Base-by-base conservation (phyloP, 148 eudicot genomes). In the Nyssa sinensis region DNA sequence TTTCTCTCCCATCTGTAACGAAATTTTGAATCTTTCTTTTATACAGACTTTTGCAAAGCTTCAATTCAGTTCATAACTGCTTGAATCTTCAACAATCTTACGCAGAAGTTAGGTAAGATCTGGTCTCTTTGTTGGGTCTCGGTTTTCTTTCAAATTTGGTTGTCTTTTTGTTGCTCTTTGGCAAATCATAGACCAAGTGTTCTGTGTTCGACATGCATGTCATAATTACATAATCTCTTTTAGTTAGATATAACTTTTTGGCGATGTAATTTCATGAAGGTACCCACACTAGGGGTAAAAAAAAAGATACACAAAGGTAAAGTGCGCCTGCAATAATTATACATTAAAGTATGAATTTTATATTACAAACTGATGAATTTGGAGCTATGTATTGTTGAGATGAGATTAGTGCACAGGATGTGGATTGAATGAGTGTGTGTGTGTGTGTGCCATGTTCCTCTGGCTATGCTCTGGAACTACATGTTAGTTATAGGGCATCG, bases 1-100 rank as follows among this genome's bases (percentile, higher is more conserved):
- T 66, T 7, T 37, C 31, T 62, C 58, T 39, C 35, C 17, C 66
- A n/a, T n/a, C n/a, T n/a, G n/a, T n/a, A n/a, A n/a, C n/a, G n/a
- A 3, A 34, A 3, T 24, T 67, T 72, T 61, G 67, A 41, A 73
- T 73, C 67, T 62, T 62, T 41, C 66, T 17, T 44, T 55, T 24
- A 55, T 17, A 55, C 59, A n/a, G n/a, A n/a, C 7, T 41, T 62
- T 62, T 62, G 29, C 75, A 61, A 5, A 29, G 68, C 28, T 62
- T 62, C 60, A 73, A 30, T 21, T 62, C 34, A 1, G 66, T n/a
- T 61, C 17, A 49, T 17, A 41, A 19, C 53, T 25, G 66, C n/a
- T 60, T 44, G 19, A 37, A 16, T 71, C 24, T 16, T 55, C 49
- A 13, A 57, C n/a, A 33, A 57, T 33, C 21, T 70, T 19, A 60